Evolutionary conservation across 371 early-diverging fungal species (phyloP).

Genomic region (Mucor plumbeus): DNA sequence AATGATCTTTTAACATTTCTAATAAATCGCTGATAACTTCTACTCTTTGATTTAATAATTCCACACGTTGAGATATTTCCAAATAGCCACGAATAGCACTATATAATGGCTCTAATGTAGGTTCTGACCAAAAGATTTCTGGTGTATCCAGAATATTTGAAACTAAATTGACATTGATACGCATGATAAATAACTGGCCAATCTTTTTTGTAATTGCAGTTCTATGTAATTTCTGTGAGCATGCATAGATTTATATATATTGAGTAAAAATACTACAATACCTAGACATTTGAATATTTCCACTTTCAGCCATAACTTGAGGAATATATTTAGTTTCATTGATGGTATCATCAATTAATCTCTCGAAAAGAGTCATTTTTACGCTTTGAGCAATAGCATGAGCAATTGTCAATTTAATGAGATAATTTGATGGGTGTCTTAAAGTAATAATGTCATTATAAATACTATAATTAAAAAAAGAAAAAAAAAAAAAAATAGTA

Average conservation of each 20-base stretch:
- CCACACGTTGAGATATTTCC: conserved; percentile 75
- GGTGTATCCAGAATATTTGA: conserved; percentile 85
- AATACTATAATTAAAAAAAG: conserved; percentile 28
- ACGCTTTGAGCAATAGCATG: conserved; percentile 89
- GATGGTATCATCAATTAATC: conserved; percentile 82
- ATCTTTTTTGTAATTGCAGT: conserved; percentile 69
- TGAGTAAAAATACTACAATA: conserved; percentile 13
- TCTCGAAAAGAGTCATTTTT: conserved; percentile 84
- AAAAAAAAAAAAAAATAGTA: background rate
- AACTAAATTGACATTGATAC: conserved; percentile 89
- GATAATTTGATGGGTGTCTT: conserved; percentile 57
- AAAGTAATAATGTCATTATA: conserved; percentile 64
- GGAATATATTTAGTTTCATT: conserved; percentile 87
- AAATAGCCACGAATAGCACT: conserved; percentile 78
- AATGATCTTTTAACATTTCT: conserved; percentile 87
- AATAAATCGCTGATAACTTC: conserved; percentile 79
- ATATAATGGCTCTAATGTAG: conserved; percentile 80
- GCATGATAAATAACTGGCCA: conserved; percentile 81
- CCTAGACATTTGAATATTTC: conserved; percentile 79
- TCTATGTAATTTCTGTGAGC: conserved; percentile 24
- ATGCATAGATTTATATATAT: background rate
- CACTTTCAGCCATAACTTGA: conserved; percentile 81
- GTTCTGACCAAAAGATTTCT: conserved; percentile 90
- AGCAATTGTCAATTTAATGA: conserved; percentile 77
- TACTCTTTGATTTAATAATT: conserved; percentile 59